Evolutionary conservation across 495 filamentous ascomycete genomes (phyloP).

Genomic region (Cercophora samala): DNA sequence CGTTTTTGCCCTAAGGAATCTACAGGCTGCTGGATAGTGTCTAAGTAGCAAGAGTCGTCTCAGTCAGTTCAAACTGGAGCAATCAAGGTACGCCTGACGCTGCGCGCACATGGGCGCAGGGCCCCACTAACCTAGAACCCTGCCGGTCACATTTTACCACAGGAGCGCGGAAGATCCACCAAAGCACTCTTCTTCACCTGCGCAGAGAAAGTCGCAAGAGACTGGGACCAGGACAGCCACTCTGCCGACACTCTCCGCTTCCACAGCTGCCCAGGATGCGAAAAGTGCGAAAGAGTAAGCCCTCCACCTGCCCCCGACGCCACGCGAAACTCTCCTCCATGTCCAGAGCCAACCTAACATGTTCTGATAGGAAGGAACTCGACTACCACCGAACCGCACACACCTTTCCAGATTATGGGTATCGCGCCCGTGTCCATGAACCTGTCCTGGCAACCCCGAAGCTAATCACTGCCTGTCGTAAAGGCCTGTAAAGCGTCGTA

Average conservation of each 20-base stretch:
- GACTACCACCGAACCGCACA: conserved; percentile 25
- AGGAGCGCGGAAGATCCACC: neutral
- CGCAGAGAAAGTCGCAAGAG: neutral
- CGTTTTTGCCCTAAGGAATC: neutral
- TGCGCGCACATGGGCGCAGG: neutral
- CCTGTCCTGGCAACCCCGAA: neutral
- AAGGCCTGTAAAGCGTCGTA: conserved; percentile 26
- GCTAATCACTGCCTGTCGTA: conserved; percentile 15
- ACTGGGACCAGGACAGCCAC: neutral
- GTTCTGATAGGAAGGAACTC: conserved; percentile 11
- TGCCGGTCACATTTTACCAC: neutral
- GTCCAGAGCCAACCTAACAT: conserved; percentile 9
- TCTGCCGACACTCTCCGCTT: neutral
- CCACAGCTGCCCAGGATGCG: conserved; percentile 23
- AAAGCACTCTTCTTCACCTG: neutral
- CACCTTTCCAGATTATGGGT: conserved; percentile 37
- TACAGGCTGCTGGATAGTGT: neutral
- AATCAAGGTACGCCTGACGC: neutral
- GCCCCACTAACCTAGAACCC: neutral
- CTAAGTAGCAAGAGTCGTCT: neutral
- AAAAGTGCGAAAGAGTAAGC: conserved; percentile 20
- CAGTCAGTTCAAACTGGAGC: neutral
- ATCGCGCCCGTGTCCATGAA: neutral
- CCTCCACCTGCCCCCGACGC: neutral
- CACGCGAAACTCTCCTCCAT: neutral